Evolutionary conservation across 2,329 filamentous ascomycete species (phyloP).

Genomic region (Epicoccum nigrum): DNA sequence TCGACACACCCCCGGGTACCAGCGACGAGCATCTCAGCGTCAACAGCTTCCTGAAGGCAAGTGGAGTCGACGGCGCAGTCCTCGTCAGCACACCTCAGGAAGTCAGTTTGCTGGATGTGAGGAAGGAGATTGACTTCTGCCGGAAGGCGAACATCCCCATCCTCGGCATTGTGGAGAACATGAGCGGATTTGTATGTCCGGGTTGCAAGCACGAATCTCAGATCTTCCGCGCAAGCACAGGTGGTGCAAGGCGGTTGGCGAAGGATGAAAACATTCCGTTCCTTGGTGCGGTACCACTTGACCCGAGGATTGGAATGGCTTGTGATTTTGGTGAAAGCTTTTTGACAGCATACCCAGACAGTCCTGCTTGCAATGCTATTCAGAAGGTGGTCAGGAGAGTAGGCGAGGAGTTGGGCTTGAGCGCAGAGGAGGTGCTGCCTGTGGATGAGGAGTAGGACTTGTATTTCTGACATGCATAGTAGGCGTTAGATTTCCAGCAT

Average conservation of each 20-base stretch:
- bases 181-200: slow-evolving; percentile 96
- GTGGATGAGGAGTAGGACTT: slow-evolving; percentile 27
- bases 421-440: slow-evolving; percentile 35
- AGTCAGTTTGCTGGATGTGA: slow-evolving; percentile 86
- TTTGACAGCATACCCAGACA: slow-evolving; percentile 91
- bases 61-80: slow-evolving; percentile 90
- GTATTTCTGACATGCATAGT: no score
- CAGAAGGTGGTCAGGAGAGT: slow-evolving; percentile 79
- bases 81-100: slow-evolving; percentile 96
- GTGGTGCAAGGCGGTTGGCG: slow-evolving; percentile 80
- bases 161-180: slow-evolving; percentile 93
- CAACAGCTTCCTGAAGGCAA: slow-evolving; percentile 88
- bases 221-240: slow-evolving; percentile 91
- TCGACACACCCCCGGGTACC: slow-evolving; percentile 95
- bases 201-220: slow-evolving; percentile 80
- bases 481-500: slow-evolving; percentile 3
- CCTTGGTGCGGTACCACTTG: slow-evolving; percentile 85
- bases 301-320: slow-evolving; percentile 92
- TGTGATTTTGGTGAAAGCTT: slow-evolving; percentile 98
- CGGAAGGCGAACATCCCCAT: slow-evolving; percentile 89
- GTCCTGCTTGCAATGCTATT: slow-evolving; percentile 84
- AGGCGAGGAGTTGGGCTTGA: slow-evolving; percentile 53
- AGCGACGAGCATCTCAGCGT: slow-evolving; percentile 95
- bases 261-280: slow-evolving; percentile 88
- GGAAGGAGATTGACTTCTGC: slow-evolving; percentile 98